Percentiles rank a stretch among this genome's conserved stretches.
These are phyloP conservation scores for Epichloe sylvatica DNA, from an alignment of 2,329 filamentous ascomycete genomes.

Conservation along the genomic window DNA sequence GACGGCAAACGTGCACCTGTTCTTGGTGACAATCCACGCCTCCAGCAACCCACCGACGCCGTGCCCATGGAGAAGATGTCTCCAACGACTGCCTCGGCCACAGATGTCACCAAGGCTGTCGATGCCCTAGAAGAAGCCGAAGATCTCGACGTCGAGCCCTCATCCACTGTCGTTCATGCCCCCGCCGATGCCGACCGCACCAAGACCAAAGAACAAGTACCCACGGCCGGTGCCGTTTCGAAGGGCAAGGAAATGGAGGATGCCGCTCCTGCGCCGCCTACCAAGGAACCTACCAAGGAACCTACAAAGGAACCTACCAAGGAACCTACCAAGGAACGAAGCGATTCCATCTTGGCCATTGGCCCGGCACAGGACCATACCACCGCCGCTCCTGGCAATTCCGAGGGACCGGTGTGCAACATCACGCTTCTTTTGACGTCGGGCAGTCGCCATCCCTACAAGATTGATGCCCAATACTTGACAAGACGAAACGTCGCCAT, in stretches of 20 bases:
- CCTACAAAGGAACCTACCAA: too few species aligned
- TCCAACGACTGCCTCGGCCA: conserved; percentile 8
- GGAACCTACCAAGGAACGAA: conserved; percentile 14
- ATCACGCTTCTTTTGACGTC: conserved; percentile 75
- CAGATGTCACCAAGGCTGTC: conserved; percentile 9
- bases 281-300: conserved; percentile 13
- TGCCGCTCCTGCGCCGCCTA: conserved; percentile 13
- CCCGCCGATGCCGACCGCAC: conserved; percentile 5
- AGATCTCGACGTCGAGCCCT: conserved; percentile 8
- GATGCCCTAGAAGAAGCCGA: conserved; percentile 9
- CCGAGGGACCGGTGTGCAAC: conserved; percentile 37
- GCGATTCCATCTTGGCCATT: conserved; percentile 27
- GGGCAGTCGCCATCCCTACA: conserved; percentile 77
- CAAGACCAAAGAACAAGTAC: conserved; percentile 11
- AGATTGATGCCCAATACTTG: conserved; percentile 76
- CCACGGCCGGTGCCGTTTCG: conserved; percentile 8
- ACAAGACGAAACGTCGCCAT: conserved; percentile 65
- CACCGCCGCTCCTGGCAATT: conserved; percentile 16
- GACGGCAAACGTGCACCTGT: conserved; percentile 5
- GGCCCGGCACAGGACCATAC: conserved; percentile 30
- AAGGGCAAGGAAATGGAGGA: conserved; percentile 23
- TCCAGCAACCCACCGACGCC: conserved; percentile 23
- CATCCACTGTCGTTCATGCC: conserved; percentile 6
- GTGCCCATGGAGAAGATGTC: conserved; percentile 24
- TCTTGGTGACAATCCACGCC: conserved; percentile 15